Percentiles rank a stretch among this genome's conserved stretches.
Evolutionary conservation across 2,329 filamentous ascomycete genomes (phyloP).

Genomic region (Aphanocladium album): DNA sequence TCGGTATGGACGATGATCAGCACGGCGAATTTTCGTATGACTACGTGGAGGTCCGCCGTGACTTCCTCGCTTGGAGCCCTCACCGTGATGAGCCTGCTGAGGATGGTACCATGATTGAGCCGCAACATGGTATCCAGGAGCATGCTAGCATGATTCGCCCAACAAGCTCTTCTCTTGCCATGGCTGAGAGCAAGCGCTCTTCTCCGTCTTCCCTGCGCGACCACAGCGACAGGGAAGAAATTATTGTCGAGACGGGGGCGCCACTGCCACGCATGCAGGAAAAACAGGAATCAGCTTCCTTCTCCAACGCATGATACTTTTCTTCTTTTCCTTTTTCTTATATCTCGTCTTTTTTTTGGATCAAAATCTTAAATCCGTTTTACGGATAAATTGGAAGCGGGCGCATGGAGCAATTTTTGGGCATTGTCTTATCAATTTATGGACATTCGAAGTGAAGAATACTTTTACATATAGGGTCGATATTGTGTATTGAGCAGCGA

Average conservation of each 20-base stretch:
- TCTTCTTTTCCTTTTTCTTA: slow-evolving; percentile 1
- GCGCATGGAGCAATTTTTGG: slow-evolving; percentile 2
- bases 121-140: slow-evolving; percentile 67
- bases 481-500: background rate
- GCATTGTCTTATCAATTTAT: background rate
- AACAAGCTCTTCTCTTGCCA: slow-evolving; percentile 17
- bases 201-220: slow-evolving; percentile 10
- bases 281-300: slow-evolving; percentile 13
- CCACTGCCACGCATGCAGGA: slow-evolving; percentile 3
- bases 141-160: slow-evolving; percentile 44
- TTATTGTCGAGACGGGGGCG: slow-evolving; percentile 4
- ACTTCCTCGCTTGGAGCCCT: slow-evolving; percentile 84
- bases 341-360: slow-evolving; percentile 6
- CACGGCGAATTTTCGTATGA: slow-evolving; percentile 88
- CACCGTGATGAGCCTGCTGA: slow-evolving; percentile 60
- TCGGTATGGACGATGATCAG: slow-evolving; percentile 87
- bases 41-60: slow-evolving; percentile 82
- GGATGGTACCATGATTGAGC: slow-evolving; percentile 52
- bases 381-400: background rate
- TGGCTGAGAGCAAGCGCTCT: slow-evolving; percentile 12
- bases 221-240: slow-evolving; percentile 4
- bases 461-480: background rate
- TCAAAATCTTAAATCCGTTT: background rate
- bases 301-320: background rate
- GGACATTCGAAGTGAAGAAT: background rate